These are phyloP conservation scores for Eutypella sp. DNA, from an alignment of 2,329 filamentous ascomycete genomes.

Conservation along the genomic window DNA sequence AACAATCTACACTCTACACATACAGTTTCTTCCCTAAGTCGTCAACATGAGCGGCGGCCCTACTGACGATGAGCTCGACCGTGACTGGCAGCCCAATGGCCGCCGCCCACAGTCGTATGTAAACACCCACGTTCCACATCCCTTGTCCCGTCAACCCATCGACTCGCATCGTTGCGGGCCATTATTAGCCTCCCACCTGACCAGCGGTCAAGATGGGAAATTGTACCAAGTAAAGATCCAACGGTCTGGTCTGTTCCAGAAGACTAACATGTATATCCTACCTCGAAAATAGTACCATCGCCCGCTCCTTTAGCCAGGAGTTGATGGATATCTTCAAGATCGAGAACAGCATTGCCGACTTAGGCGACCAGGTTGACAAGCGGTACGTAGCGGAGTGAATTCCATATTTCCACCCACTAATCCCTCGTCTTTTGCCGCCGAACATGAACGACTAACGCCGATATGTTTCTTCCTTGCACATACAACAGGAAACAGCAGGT, in stretches of 20 bases:
- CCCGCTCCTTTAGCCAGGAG: slow-evolving; percentile 79
- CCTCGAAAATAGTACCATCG: slow-evolving; percentile 63
- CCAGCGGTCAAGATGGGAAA: too few relatives aligned
- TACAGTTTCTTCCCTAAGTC: slow-evolving; percentile 1
- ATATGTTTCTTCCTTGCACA: neutral
- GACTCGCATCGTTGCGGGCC: too few relatives aligned
- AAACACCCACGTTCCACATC: neutral
- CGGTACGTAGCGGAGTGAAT: slow-evolving; percentile 64
- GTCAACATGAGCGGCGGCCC: slow-evolving; percentile 29
- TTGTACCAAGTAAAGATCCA: too few relatives aligned
- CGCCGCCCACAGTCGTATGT: slow-evolving; percentile 80
- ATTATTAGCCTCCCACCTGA: too few relatives aligned
- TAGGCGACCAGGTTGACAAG: slow-evolving; percentile 71
- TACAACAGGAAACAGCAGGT: slow-evolving; percentile 72
- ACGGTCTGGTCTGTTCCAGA: too few relatives aligned
- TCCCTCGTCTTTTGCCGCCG: too few relatives aligned
- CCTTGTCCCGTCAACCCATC: neutral
- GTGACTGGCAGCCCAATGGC: slow-evolving; percentile 74
- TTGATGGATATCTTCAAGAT: slow-evolving; percentile 87
- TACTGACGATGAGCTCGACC: slow-evolving; percentile 66
- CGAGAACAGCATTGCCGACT: slow-evolving; percentile 68
- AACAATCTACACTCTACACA: too few relatives aligned
- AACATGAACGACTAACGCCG: too few relatives aligned
- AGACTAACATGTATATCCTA: slow-evolving; percentile 15
- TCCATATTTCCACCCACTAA: slow-evolving; percentile 5